Evolutionary conservation across 2,329 filamentous ascomycete genomes (phyloP).

Genomic region (Knoxdaviesia proteae): DNA sequence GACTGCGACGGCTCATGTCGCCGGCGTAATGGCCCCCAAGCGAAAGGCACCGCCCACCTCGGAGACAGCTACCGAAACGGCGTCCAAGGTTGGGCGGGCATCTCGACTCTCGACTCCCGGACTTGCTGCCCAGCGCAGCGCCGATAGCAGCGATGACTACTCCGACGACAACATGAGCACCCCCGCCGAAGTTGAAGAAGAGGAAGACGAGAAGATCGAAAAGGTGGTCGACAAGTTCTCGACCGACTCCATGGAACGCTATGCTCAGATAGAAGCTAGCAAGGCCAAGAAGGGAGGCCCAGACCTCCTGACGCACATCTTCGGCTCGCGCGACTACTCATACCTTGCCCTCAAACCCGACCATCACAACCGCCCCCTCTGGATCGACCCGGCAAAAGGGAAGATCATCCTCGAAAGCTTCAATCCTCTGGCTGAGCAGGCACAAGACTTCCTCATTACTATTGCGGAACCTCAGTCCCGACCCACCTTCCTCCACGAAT

Average conservation of each 20-base stretch:
- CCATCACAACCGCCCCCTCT: slow-evolving; percentile 73
- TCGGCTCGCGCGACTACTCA: slow-evolving; percentile 49
- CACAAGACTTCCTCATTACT: slow-evolving; percentile 86
- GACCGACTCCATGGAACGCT: slow-evolving; percentile 2
- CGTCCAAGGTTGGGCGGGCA: slow-evolving; percentile 31
- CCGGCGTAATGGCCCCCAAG: slow-evolving; percentile 22
- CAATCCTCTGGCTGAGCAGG: slow-evolving; percentile 65
- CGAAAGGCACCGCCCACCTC: slow-evolving; percentile 33
- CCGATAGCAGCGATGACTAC: slow-evolving; percentile 32
- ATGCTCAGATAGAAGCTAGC: slow-evolving; percentile 22
- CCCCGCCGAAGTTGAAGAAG: slow-evolving; percentile 21
- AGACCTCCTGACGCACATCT: slow-evolving; percentile 24
- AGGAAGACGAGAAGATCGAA: slow-evolving; percentile 31
- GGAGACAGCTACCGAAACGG: slow-evolving; percentile 19
- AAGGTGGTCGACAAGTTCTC: slow-evolving; percentile 41
- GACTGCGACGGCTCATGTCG: no score
- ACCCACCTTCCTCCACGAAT: slow-evolving; percentile 83
- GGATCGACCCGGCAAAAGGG: slow-evolving; percentile 76
- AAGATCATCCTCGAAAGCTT: slow-evolving; percentile 90
- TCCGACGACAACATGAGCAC: slow-evolving; percentile 23
- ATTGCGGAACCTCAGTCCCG: slow-evolving; percentile 85
- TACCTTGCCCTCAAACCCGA: slow-evolving; percentile 69
- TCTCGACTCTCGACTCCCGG: slow-evolving; percentile 40
- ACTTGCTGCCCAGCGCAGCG: slow-evolving; percentile 35
- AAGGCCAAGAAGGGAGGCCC: slow-evolving; percentile 16